Conservation (phyloP, 2,329 filamentous ascomycete genomes). For the Ampelomyces quisqualis region DNA sequence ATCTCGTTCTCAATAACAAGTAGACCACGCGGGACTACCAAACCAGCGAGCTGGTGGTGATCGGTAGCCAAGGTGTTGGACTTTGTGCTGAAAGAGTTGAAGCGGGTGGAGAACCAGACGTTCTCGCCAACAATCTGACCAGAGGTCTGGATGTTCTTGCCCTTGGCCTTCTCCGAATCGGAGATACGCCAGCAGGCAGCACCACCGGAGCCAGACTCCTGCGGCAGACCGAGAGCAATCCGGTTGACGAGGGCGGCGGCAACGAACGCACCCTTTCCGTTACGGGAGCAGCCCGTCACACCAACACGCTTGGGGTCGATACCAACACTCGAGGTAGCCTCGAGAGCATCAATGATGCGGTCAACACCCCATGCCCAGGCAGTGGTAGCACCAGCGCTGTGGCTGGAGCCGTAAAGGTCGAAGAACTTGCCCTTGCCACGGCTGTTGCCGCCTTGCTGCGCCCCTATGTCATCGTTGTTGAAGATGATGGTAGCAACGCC, state of each 20-base stretch:
- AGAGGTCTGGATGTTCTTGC: conserved; percentile 62
- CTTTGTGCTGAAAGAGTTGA: conserved; percentile 55
- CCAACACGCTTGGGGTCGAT: conserved; percentile 51
- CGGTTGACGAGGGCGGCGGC: conserved; percentile 60
- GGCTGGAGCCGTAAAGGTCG: conserved; percentile 57
- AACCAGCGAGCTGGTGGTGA: conserved; percentile 59
- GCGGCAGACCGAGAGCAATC: conserved; percentile 62
- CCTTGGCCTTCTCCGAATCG: conserved; percentile 50
- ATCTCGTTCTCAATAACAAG: conserved; percentile 59
- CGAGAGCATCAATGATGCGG: conserved; percentile 61
- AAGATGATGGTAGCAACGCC: conserved; percentile 61
- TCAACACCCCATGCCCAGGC: conserved; percentile 66
- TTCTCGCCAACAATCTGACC: conserved; percentile 61
- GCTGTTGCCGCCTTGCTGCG: conserved; percentile 48
- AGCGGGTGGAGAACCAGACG: conserved; percentile 61
- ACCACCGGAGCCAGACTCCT: conserved; percentile 63
- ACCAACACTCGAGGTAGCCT: conserved; percentile 47
- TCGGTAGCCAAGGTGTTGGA: conserved; percentile 55
- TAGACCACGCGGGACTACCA: conserved; percentile 58
- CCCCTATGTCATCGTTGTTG: conserved; percentile 59
- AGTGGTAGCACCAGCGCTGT: conserved; percentile 59
- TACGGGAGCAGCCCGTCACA: conserved; percentile 64
- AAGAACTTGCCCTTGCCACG: conserved; percentile 62
- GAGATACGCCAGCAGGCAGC: conserved; percentile 60
- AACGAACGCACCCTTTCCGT: conserved; percentile 65